Conservation (phyloP, 2,329 filamentous ascomycete genomes). For the Niveomyces coronatus region DNA sequence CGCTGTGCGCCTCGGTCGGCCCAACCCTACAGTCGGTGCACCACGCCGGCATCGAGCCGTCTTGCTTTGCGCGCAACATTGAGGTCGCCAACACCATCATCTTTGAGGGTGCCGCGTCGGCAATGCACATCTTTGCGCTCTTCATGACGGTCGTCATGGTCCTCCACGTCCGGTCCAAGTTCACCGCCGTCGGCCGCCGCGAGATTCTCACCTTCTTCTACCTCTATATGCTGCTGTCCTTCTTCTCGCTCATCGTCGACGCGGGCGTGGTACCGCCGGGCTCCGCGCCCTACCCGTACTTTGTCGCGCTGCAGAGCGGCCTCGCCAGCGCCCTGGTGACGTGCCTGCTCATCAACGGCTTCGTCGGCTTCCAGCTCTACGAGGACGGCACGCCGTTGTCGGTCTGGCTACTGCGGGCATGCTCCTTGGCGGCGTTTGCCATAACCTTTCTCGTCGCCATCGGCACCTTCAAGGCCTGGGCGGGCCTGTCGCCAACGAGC, state of each 20-base stretch:
- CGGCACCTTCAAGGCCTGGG: constrained; percentile 88
- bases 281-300: constrained; percentile 76
- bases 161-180: constrained; percentile 84
- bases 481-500: constrained; percentile 71
- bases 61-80: constrained; percentile 90
- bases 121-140: constrained; percentile 84
- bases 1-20: constrained; percentile 79
- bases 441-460: constrained; percentile 82
- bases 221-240: constrained; percentile 82
- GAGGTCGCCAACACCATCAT: constrained; percentile 98
- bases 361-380: constrained; percentile 96
- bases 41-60: constrained; percentile 70
- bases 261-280: constrained; percentile 84
- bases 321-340: constrained; percentile 78
- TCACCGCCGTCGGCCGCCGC: constrained; percentile 80
- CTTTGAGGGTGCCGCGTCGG: constrained; percentile 83
- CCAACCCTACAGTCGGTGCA: constrained; percentile 57
- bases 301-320: constrained; percentile 78
- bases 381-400: constrained; percentile 92
- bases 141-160: constrained; percentile 97
- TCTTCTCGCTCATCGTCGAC: constrained; percentile 82
- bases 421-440: constrained; percentile 70
- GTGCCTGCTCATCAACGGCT: constrained; percentile 89
- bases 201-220: constrained; percentile 90
- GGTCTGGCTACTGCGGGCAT: constrained; percentile 79